Evolutionary conservation across 2,329 filamentous ascomycete species (phyloP), one percentile per base, ranked within the genome.

Genomic region (Aureobasidium uvarum): DNA sequence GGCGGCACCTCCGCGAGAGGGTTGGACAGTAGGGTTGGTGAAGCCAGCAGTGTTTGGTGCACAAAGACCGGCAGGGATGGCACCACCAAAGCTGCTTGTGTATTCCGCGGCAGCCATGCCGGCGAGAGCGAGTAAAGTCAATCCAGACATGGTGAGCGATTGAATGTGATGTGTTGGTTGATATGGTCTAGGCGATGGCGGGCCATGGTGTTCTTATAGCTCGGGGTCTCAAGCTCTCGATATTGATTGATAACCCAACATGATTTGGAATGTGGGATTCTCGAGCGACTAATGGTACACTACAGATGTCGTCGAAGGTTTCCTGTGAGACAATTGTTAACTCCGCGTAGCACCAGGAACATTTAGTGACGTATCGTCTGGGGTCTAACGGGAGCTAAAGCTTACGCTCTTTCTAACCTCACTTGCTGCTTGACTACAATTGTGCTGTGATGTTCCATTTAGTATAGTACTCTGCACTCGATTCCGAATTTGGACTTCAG

Each of bases 1-100:
- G 3, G 72, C 72, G 7, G 68, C 63, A 45, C 72, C 72, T 33
- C 72, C 72, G n/a, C 68, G 67, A 10, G 68, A 70, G 5, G 52
- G 48, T 50, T 67, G 54, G 36, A 66, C 23, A 10, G 68, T 67
- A n/a, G 71, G 68, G 20, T 70, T 66, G 14, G 64, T 65, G 62
- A 70, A 70, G 28, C 67, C 67, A 41, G 55, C 36, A 56, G 62
- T 67, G 51, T 51, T 64, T 11, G 67, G 67, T 28, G 62, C 52
- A 11, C 36, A 11, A 13, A 68, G 25, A 38, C 65, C 62, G 10
- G 46, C 64, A n/a, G 67, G 65, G 25, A 68, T 25, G 7, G 65
- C 58, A 41, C 65, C 56, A n/a, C 58, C 58, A 13, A 43, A 41
- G 14, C 5, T 41, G 38, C 20, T 45, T 16, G 36, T 45, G 20